Evolutionary conservation across 2,329 filamentous ascomycete genomes (phyloP).

Genomic region (Aspergillus tamarii): DNA sequence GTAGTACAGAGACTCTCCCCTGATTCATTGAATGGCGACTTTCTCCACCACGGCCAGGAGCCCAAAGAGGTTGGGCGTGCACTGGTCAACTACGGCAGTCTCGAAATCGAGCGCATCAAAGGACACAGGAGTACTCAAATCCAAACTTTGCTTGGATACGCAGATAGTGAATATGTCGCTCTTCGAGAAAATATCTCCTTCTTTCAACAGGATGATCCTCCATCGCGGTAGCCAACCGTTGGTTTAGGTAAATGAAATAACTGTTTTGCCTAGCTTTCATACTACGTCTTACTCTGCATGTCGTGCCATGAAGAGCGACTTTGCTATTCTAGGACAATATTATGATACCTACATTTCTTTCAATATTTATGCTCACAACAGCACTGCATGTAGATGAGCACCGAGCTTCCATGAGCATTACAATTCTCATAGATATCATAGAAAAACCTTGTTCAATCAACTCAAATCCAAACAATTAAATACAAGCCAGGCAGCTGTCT

Average conservation of each 20-base stretch:
- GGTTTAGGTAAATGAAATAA: not conserved
- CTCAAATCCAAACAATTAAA: not conserved
- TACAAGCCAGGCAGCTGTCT: not conserved
- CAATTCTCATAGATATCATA: not conserved
- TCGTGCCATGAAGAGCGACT: not conserved
- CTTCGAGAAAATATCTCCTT: slow-evolving; percentile 86
- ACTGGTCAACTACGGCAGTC: slow-evolving; percentile 88
- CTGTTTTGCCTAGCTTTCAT: not conserved
- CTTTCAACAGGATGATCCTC: slow-evolving; percentile 46
- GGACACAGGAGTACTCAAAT: slow-evolving; percentile 85
- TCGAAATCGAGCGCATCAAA: slow-evolving; percentile 81
- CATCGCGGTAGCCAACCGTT: slow-evolving; percentile 6
- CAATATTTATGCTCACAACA: slow-evolving; percentile 3
- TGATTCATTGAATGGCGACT: slow-evolving; percentile 45
- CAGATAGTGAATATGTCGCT: slow-evolving; percentile 92
- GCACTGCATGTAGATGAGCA: not conserved
- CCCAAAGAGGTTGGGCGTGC: slow-evolving; percentile 81
- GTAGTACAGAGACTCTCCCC: slow-evolving; percentile 68
- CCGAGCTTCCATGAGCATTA: not conserved
- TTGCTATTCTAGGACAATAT: not conserved
- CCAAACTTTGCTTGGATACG: slow-evolving; percentile 78
- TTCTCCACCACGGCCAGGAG: slow-evolving; percentile 40
- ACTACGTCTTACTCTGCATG: too few relatives aligned
- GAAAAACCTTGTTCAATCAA: not conserved
- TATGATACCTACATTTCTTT: not conserved